Base-by-base conservation (phyloP, 345 rosid species). In the Citrus hindsii region DNA sequence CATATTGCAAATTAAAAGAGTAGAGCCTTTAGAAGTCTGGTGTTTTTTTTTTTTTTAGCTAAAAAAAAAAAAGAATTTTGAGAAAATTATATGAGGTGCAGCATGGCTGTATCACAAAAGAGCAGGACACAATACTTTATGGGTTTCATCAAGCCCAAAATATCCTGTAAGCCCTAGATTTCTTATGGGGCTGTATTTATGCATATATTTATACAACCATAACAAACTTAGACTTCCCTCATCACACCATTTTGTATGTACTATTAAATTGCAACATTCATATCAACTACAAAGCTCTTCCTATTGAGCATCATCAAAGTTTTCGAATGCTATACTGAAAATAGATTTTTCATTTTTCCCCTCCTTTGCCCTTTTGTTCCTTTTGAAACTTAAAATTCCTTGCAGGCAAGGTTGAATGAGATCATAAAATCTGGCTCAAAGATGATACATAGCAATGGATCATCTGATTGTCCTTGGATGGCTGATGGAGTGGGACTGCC, bases 401-500 rank as follows among this genome's bases (percentile, higher is more conserved):
- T 76, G 75, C 90, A 96, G 98, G 90, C 94, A 76, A 95, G 93
- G 86, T 82, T 97, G 85, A 92, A 94, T 83, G 95, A 92, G 81
- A 93, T 97, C 62, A 92, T 97, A 69, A 94, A 87, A 48, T 78
- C 85, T 21, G 90, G 91, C 76, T 78, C 78, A 80, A 97, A 87
- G 86, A 32, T 86, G 83, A 79, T 69, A 69, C 74, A 76, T 64
- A 85, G 83, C 82, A 87, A 82, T 77, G 91, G 79, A 69, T 82
- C 87, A 63, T 87, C 88, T 68, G 96, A 93, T 76, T 88, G 63
- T 80, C 98, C 96, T 80, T 97, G 99, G 99, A 94, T 92, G 98
- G 82, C 84, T 74, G 98, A 97, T 90, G 99, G 98, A 77, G 97
- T 89, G 88, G 98, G 99, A 79, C 82, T 97, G 69, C 97, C 98